These are phyloP conservation scores for Aphanoascus verrucosus DNA, from an alignment of 2,329 filamentous ascomycete genomes.

Conservation along the genomic window DNA sequence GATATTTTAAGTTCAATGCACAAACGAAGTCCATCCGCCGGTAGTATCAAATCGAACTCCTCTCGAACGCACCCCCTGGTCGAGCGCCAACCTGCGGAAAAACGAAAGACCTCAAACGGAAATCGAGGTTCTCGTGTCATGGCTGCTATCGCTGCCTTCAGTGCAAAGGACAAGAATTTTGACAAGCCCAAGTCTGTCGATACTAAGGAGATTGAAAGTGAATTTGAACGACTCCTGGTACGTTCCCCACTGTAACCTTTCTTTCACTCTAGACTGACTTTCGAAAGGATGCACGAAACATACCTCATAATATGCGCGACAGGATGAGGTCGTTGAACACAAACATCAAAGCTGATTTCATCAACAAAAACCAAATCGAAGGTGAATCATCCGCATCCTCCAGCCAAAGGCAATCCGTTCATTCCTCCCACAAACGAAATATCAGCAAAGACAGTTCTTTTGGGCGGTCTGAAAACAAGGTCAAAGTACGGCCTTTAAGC, in stretches of 20 bases:
- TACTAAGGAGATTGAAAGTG: constrained; percentile 48
- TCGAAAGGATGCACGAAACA: constrained; percentile 69
- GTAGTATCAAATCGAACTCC: constrained; percentile 5
- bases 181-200: constrained; percentile 37
- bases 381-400: constrained; percentile 38
- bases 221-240: constrained; percentile 52
- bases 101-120: constrained; percentile 23
- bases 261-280: constrained; percentile 20
- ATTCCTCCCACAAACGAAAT: constrained; percentile 27
- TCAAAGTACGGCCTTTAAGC: constrained; percentile 48
- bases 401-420: constrained; percentile 15
- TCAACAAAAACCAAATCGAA: constrained; percentile 61
- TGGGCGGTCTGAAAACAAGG: constrained; percentile 32
- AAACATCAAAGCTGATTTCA: constrained; percentile 90
- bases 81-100: constrained; percentile 15
- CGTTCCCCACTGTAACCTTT: constrained; percentile 35
- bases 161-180: constrained; percentile 42
- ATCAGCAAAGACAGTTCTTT: constrained; percentile 35
- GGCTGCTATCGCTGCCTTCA: constrained; percentile 54
- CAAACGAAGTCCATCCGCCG: constrained; percentile 7
- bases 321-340: constrained; percentile 86
- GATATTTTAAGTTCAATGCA: constrained; percentile 21
- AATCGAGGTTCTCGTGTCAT: constrained; percentile 49
- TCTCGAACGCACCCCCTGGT: constrained; percentile 14
- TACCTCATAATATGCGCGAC: constrained; percentile 83